A percentile compares a stretch with the other conserved stretches of the same genome.
Conservation (phyloP, 2,329 filamentous ascomycete genomes). For the Neobulgaria alba region DNA sequence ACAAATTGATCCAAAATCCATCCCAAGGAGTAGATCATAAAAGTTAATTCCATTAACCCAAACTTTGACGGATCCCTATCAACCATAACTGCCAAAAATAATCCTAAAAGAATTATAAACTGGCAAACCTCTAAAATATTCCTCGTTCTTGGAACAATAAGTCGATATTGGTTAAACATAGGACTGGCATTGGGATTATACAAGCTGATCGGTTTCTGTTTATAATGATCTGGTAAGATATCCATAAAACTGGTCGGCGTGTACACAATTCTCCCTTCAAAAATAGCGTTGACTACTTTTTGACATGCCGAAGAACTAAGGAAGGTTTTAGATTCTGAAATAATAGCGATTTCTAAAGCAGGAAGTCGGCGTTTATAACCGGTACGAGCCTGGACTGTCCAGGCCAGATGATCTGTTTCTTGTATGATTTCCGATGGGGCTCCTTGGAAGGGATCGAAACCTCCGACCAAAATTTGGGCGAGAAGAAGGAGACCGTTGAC, state of each 20-base stretch:
- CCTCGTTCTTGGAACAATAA: conserved; percentile 72
- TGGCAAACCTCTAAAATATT: conserved; percentile 68
- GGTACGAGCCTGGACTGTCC: conserved; percentile 34
- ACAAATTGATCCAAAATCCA: conserved; percentile 41
- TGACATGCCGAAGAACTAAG: conserved; percentile 70
- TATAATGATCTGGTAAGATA: conserved; percentile 79
- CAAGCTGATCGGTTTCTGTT: conserved; percentile 66
- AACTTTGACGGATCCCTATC: conserved; percentile 50
- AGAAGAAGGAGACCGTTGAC: conserved; percentile 62
- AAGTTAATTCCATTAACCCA: conserved; percentile 53
- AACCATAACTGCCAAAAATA: conserved; percentile 68
- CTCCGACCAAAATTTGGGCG: conserved; percentile 71
- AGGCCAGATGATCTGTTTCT: conserved; percentile 38
- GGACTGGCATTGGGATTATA: conserved; percentile 72
- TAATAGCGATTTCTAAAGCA: conserved; percentile 73
- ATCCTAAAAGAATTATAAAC: conserved; percentile 57
- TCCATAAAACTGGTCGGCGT: conserved; percentile 76
- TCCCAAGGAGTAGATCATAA: conserved; percentile 65
- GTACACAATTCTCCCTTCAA: conserved; percentile 71
- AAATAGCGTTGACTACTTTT: conserved; percentile 75
- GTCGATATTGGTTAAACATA: conserved; percentile 73
- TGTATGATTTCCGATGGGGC: conserved; percentile 59
- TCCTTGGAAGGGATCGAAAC: conserved; percentile 80
- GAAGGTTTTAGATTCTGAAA: conserved; percentile 73
- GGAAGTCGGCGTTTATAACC: conserved; percentile 48